Conservation (phyloP, 148 eudicot species). For the Rhododendron henanense region DNA sequence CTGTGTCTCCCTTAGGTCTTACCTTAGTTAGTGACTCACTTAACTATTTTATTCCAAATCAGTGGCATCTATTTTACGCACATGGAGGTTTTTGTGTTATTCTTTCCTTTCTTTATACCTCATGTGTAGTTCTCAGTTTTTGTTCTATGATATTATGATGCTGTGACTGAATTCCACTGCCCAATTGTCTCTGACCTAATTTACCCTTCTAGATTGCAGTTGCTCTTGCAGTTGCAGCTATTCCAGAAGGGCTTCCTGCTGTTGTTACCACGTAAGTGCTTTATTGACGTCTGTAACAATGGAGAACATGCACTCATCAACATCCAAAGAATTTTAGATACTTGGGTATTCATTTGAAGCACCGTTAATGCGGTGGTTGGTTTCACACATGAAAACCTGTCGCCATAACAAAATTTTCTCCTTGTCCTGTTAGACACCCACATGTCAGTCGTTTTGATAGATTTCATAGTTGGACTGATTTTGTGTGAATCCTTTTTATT, state of each 20-base stretch:
- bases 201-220: constrained; percentile 63
- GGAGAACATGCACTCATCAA: background rate
- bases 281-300: background rate
- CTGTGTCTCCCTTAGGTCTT: background rate
- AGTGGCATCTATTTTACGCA: background rate
- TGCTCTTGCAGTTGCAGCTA: constrained; percentile 96
- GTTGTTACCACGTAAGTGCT: constrained; percentile 84
- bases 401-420: background rate
- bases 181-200: constrained; percentile 7
- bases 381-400: background rate
- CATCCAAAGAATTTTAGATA: background rate
- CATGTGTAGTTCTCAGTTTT: background rate
- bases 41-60: background rate
- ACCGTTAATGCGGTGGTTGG: background rate
- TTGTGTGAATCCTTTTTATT: background rate
- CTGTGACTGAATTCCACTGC: background rate
- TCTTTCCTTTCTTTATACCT: background rate
- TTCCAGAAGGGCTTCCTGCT: constrained; percentile 96
- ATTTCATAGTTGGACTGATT: background rate
- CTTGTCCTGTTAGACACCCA: background rate
- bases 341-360: background rate
- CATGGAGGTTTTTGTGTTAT: background rate
- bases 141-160: background rate
- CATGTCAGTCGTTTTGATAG: background rate
- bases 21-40: background rate